These are phyloP conservation scores for Polyporus arcularius DNA, from an alignment of 768 basidiomycete species.

Conservation along the genomic window DNA sequence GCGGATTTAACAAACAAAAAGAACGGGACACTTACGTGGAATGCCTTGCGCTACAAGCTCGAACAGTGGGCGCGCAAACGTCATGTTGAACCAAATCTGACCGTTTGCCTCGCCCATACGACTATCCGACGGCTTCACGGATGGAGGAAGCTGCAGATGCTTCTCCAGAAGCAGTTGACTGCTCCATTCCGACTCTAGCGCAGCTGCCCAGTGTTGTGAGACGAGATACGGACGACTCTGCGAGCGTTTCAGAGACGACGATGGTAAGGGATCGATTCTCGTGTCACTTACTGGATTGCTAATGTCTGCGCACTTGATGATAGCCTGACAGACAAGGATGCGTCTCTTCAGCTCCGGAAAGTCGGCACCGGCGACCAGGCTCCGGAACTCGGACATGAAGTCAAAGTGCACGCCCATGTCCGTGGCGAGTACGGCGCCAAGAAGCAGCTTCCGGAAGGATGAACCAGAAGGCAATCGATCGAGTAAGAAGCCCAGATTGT, in stretches of 20 bases:
- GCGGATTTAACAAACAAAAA: neutral
- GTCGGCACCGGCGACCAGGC: constrained; percentile 44
- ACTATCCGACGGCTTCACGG: constrained; percentile 48
- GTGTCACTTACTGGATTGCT: constrained; percentile 84
- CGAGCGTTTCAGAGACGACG: constrained; percentile 1
- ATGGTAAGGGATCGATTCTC: neutral
- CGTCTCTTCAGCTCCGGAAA: constrained; percentile 47
- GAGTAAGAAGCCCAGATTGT: constrained; percentile 71
- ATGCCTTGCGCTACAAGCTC: constrained; percentile 71
- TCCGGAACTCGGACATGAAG: constrained; percentile 73
- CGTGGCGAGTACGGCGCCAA: constrained; percentile 83
- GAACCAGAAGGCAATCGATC: constrained; percentile 52
- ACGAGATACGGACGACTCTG: constrained; percentile 93
- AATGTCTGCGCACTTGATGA: constrained; percentile 98
- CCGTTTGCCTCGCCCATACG: constrained; percentile 70
- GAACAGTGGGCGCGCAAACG: constrained; percentile 83
- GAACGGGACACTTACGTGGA: constrained; percentile 54
- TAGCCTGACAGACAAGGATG: constrained; percentile 80
- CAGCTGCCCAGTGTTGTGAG: constrained; percentile 90
- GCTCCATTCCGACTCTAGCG: constrained; percentile 88
- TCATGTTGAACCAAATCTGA: constrained; percentile 87
- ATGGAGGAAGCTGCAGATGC: constrained; percentile 67
- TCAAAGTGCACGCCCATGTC: constrained; percentile 91
- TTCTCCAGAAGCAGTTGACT: constrained; percentile 87
- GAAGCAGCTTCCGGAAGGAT: constrained; percentile 72